phyloP scores from a whole-genome alignment of 768 basidiomycete species.

The Leccinum uliginosum region DNA sequence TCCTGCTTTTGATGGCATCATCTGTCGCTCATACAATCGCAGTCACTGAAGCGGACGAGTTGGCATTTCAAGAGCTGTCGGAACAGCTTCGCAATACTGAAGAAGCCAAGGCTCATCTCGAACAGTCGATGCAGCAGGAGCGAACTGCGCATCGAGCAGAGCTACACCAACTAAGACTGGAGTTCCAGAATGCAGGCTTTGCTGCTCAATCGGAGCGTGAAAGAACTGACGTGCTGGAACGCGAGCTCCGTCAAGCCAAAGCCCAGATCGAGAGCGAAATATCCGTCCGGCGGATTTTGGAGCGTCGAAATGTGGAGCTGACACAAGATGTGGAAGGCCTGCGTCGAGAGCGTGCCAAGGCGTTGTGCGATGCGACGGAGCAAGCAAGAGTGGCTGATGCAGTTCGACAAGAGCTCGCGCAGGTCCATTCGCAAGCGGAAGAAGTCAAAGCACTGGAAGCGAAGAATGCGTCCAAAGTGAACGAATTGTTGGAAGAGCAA shows the following conservation, averaged over 20 bases:
- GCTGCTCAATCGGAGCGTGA: conserved; percentile 43
- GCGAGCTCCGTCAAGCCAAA: conserved; percentile 58
- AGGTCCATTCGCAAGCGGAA: conserved; percentile 58
- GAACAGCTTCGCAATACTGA: conserved; percentile 61
- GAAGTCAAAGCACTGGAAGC: conserved; percentile 65
- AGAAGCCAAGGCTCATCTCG: conserved; percentile 53
- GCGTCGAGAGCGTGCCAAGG: conserved; percentile 48
- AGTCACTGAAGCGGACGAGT: conserved; percentile 75
- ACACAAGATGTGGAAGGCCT: conserved; percentile 52
- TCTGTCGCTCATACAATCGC: conserved; percentile 6
- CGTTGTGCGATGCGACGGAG: conserved; percentile 65
- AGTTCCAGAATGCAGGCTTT: conserved; percentile 39
- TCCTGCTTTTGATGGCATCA: neutral
- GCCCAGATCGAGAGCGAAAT: conserved; percentile 62
- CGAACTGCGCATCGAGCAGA: conserved; percentile 52
- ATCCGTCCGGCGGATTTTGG: conserved; percentile 56
- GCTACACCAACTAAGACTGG: conserved; percentile 47
- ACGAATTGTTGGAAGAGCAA: conserved; percentile 69
- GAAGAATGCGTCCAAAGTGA: conserved; percentile 58
- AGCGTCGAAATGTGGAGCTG: conserved; percentile 59
- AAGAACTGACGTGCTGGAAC: conserved; percentile 53
- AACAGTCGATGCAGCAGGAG: conserved; percentile 55
- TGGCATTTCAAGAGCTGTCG: conserved; percentile 66
- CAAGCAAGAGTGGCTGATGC: conserved; percentile 56
- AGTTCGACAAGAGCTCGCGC: conserved; percentile 59